These are phyloP conservation scores for Colletotrichum sp. DNA, from an alignment of 2,329 filamentous ascomycete genomes.

Conservation along the genomic window DNA sequence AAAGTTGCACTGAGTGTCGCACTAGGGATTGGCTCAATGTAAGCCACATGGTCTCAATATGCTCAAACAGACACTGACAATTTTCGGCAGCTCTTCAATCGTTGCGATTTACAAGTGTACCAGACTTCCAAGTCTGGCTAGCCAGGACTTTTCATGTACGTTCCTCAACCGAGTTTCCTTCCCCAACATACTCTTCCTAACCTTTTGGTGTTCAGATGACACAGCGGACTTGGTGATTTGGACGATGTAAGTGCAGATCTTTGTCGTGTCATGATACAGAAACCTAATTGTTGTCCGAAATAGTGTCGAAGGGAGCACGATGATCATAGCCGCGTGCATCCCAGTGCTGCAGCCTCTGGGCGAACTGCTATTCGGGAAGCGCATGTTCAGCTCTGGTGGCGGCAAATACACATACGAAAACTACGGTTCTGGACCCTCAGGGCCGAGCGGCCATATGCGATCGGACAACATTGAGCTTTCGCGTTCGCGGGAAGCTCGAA, in stretches of 20 bases:
- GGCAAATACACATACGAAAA: neutral
- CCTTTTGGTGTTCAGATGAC: conserved; percentile 24
- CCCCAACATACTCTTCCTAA: neutral
- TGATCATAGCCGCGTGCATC: conserved; percentile 41
- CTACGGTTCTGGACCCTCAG: neutral
- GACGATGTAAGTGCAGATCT: conserved; percentile 40
- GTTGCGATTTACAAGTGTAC: conserved; percentile 40
- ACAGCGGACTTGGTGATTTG: conserved; percentile 49
- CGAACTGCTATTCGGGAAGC: conserved; percentile 4
- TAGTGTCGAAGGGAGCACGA: conserved; percentile 36
- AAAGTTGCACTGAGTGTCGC: conserved; percentile 43
- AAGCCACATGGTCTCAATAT: neutral
- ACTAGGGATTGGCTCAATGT: conserved; percentile 44
- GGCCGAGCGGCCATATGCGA: neutral
- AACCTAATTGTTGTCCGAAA: no score
- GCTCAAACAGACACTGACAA: neutral
- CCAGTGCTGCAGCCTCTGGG: conserved; percentile 36
- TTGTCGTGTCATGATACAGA: no score
- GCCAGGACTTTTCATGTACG: conserved; percentile 28
- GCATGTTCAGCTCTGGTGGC: conserved; percentile 18
- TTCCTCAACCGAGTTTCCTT: neutral
- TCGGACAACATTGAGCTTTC: neutral
- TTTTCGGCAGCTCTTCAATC: conserved; percentile 22
- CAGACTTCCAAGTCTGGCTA: conserved; percentile 33
- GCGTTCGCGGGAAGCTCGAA: neutral